These are phyloP conservation scores for Eucalyptus marginata DNA, from an alignment of 345 rosid species.

Conservation along the genomic window DNA sequence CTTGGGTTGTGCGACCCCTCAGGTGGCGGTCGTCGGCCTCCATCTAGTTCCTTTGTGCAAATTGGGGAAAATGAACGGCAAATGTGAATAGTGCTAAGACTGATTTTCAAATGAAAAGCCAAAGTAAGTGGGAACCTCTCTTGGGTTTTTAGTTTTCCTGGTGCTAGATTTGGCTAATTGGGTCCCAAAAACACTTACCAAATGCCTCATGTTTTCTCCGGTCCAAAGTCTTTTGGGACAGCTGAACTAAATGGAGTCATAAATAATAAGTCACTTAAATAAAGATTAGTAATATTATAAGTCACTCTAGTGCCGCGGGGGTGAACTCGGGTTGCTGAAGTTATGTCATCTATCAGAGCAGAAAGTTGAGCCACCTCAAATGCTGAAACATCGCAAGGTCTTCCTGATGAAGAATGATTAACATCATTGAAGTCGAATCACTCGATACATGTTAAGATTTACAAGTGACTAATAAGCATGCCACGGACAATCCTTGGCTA, in stretches of 20 bases:
- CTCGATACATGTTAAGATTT: background rate
- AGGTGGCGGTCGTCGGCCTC: fast-evolving
- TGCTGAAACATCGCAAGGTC: background rate
- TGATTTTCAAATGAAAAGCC: too few species aligned
- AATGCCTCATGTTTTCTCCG: fast-evolving
- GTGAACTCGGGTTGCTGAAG: background rate
- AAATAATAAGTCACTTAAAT: background rate
- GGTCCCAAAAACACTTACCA: too few species aligned
- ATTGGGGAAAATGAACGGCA: too few species aligned
- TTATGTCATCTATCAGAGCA: background rate
- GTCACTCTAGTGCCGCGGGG: background rate
- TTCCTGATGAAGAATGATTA: background rate
- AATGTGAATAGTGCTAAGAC: too few species aligned
- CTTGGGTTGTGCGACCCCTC: too few species aligned
- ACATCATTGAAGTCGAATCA: background rate
- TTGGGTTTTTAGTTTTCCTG: fast-evolving
- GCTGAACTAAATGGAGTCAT: too few species aligned
- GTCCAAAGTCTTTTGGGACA: too few species aligned
- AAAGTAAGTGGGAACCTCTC: too few species aligned
- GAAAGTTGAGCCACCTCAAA: background rate
- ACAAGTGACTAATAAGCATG: background rate
- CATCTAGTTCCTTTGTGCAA: too few species aligned
- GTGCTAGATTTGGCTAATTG: too few species aligned
- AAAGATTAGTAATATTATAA: background rate
- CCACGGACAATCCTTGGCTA: background rate